Evolutionary conservation across 345 rosid genomes (phyloP).

Genomic region (Brassica napus): DNA sequence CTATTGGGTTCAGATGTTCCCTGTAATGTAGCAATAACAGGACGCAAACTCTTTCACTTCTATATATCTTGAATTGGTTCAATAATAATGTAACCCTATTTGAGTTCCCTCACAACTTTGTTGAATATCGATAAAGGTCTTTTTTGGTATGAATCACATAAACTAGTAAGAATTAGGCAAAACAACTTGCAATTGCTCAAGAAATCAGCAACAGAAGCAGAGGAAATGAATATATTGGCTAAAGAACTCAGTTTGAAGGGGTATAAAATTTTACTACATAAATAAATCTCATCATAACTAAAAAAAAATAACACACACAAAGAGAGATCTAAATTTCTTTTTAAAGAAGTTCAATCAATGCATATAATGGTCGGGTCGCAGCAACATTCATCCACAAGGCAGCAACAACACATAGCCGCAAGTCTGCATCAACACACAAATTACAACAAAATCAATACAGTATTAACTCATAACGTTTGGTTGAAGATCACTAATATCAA

Average conservation of each 20-base stretch:
- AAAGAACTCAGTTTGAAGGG: not conserved
- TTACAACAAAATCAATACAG: not conserved
- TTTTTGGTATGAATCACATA: not conserved
- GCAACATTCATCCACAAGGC: slow-evolving; percentile 72
- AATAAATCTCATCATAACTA: not conserved
- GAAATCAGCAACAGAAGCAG: not conserved
- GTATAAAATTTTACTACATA: not conserved
- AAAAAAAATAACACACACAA: not conserved
- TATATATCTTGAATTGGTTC: not conserved
- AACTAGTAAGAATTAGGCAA: not conserved
- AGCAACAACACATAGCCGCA: slow-evolving; percentile 76
- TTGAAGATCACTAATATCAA: not conserved
- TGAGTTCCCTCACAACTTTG: not conserved
- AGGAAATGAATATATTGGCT: not conserved
- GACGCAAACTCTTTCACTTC: slow-evolving; percentile 14
- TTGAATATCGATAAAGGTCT: not conserved
- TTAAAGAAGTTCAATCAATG: slow-evolving; percentile 27
- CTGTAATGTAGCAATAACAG: not conserved
- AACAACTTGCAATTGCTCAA: not conserved
- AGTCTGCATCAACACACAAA: slow-evolving; percentile 45
- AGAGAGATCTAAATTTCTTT: not conserved
- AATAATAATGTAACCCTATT: not conserved
- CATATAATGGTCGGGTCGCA: slow-evolving; percentile 59
- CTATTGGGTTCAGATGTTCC: slow-evolving; percentile 3
- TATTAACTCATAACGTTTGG: too few relatives aligned